Conservation (phyloP, 306 rosid species). For the Rosa lucieae region DNA sequence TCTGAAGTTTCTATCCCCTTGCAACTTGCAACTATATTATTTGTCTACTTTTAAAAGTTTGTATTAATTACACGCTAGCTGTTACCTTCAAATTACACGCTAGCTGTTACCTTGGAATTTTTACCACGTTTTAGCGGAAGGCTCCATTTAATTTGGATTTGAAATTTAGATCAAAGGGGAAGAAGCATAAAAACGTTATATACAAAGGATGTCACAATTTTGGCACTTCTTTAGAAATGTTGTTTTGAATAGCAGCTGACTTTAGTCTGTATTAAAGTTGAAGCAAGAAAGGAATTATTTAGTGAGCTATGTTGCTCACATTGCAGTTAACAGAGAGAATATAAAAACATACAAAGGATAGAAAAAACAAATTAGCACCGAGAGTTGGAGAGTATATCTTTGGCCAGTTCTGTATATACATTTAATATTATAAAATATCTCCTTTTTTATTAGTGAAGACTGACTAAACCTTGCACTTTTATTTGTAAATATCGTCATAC, state of each 20-base stretch:
- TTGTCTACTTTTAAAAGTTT: not conserved
- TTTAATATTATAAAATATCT: not conserved
- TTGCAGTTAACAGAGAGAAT: constrained; percentile 2
- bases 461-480: not conserved
- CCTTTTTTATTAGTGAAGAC: not conserved
- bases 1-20: constrained; percentile 27
- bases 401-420: not conserved
- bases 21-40: not conserved
- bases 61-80: not conserved
- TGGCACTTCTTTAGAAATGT: not conserved
- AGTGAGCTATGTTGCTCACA: not conserved
- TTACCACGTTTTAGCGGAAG: not conserved
- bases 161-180: not conserved
- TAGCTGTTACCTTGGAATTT: not conserved
- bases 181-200: not conserved
- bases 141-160: not conserved
- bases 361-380: not conserved
- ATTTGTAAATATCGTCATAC: not conserved
- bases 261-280: not conserved
- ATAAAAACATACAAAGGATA: not conserved
- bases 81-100: not conserved
- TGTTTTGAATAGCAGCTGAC: not conserved
- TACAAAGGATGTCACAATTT: too few species aligned
- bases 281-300: not conserved
- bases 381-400: not conserved